Conservation (phyloP, 768 basidiomycete genomes). For the Phylloporus sp. region DNA sequence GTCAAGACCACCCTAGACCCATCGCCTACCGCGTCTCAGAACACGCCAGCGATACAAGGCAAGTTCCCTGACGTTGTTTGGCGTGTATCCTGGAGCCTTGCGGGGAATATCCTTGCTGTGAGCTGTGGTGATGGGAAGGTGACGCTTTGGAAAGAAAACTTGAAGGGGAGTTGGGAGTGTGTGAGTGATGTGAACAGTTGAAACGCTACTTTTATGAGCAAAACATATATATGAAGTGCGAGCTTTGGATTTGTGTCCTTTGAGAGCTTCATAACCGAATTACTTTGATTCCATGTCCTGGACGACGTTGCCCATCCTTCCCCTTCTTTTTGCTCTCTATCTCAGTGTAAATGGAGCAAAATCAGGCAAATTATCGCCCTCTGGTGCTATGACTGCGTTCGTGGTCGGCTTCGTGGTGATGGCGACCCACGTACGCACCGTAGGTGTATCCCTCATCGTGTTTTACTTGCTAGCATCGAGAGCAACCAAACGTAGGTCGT, state of each 20-base stretch:
- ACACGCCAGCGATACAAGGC: constrained; percentile 48
- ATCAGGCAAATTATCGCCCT: constrained; percentile 70
- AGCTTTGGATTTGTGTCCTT: too few relatives aligned
- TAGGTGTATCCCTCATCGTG: constrained; percentile 63
- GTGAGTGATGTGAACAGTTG: constrained; percentile 92
- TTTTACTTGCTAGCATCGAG: constrained; percentile 80
- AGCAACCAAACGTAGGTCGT: constrained; percentile 72
- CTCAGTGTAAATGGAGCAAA: constrained; percentile 68
- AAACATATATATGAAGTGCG: too few relatives aligned
- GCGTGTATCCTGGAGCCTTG: constrained; percentile 98
- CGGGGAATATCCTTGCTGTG: constrained; percentile 93
- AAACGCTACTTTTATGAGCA: too few relatives aligned
- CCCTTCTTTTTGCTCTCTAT: constrained; percentile 46
- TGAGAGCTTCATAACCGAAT: too few relatives aligned
- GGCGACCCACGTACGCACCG: constrained; percentile 58
- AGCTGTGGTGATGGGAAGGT: constrained; percentile 98
- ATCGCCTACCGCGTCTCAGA: constrained; percentile 44
- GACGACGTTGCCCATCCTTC: constrained; percentile 35
- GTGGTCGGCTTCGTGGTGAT: constrained; percentile 64
- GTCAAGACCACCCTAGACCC: constrained; percentile 78
- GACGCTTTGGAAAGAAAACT: constrained; percentile 96
- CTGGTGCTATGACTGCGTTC: constrained; percentile 76
- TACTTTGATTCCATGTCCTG: constrained; percentile 23
- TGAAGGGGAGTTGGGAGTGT: constrained; percentile 94
- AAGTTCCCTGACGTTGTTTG: constrained; percentile 98